Conservation (phyloP, 495 filamentous ascomycete species). For the Aspergillus taichungensis region DNA sequence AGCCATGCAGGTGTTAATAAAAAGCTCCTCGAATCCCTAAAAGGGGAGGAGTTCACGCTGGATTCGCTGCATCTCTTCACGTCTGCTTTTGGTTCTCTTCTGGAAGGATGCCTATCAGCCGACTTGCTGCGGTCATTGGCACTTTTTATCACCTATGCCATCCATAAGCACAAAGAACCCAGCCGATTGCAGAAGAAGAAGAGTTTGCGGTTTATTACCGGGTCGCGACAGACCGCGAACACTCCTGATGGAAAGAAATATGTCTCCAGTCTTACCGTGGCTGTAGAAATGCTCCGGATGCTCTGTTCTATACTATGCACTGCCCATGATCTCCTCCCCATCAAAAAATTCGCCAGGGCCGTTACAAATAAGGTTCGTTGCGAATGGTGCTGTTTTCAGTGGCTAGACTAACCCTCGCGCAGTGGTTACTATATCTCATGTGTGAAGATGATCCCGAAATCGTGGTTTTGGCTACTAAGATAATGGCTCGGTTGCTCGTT, state of each 20-base stretch:
- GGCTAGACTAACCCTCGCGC: conserved; percentile 6
- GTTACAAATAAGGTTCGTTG: conserved; percentile 85
- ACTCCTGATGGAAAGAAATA: conserved; percentile 20
- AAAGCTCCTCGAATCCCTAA: conserved; percentile 80
- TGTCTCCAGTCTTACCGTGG: conserved; percentile 46
- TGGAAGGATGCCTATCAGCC: conserved; percentile 68
- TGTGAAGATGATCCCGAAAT: conserved; percentile 80
- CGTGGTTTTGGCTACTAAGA: conserved; percentile 71
- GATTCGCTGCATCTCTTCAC: conserved; percentile 68
- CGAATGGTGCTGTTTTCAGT: neutral
- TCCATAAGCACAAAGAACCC: conserved; percentile 55
- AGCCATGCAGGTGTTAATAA: conserved; percentile 67
- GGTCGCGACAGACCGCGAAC: conserved; percentile 17
- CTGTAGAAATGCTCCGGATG: conserved; percentile 67
- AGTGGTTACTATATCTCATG: conserved; percentile 94
- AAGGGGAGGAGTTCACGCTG: conserved; percentile 64
- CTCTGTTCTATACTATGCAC: conserved; percentile 79
- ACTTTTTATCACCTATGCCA: conserved; percentile 84
- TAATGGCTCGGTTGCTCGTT: conserved; percentile 77
- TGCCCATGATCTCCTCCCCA: conserved; percentile 50
- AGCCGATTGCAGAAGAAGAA: conserved; percentile 41
- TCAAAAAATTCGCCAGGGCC: conserved; percentile 84
- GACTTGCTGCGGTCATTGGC: conserved; percentile 82
- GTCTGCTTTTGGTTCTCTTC: conserved; percentile 62
- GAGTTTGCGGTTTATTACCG: conserved; percentile 34